A percentile compares a stretch with the other conserved stretches of the same genome.
These are phyloP conservation scores for Trametes gibbosa DNA, from an alignment of 768 basidiomycete species.

Conservation along the genomic window DNA sequence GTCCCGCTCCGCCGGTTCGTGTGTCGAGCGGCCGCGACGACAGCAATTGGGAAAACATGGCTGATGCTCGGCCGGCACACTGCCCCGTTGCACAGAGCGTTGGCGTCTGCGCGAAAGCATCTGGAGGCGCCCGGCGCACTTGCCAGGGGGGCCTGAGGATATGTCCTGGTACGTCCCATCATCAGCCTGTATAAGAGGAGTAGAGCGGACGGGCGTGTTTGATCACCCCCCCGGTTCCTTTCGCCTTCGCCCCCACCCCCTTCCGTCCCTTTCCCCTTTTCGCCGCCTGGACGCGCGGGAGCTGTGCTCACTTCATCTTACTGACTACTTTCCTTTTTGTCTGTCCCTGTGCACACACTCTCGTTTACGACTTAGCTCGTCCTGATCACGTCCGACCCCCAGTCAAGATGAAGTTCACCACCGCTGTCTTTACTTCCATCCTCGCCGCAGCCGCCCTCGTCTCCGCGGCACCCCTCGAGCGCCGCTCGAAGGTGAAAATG, in stretches of 20 bases:
- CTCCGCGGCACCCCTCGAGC: conserved; percentile 15
- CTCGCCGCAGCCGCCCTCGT: conserved; percentile 10
- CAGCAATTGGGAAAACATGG: background rate
- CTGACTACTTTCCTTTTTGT: background rate
- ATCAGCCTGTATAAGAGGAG: conserved; percentile 1
- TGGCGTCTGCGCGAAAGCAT: background rate
- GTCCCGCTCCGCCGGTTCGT: background rate
- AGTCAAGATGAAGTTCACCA: conserved; percentile 23
- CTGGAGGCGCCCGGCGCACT: background rate
- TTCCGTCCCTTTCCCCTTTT: background rate
- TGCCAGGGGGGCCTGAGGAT: conserved; percentile 7
- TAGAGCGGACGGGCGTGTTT: background rate
- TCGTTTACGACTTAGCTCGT: conserved; percentile 8
- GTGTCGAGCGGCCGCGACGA: background rate
- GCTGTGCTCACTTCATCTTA: conserved; percentile 21
- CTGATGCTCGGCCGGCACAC: background rate
- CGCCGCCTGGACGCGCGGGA: conserved; percentile 21
- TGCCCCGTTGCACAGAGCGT: conserved; percentile 2
- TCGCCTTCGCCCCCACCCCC: conserved; percentile 1
- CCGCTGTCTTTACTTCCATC: conserved; percentile 13
- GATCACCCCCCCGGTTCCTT: background rate
- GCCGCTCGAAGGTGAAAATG: conserved; percentile 14
- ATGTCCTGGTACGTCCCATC: conserved; percentile 1
- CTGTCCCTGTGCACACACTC: background rate
- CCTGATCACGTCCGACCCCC: background rate